Evolutionary conservation across 1,284 basidiomycete genomes (phyloP).

Genomic region (Ceratobasidium sp.): DNA sequence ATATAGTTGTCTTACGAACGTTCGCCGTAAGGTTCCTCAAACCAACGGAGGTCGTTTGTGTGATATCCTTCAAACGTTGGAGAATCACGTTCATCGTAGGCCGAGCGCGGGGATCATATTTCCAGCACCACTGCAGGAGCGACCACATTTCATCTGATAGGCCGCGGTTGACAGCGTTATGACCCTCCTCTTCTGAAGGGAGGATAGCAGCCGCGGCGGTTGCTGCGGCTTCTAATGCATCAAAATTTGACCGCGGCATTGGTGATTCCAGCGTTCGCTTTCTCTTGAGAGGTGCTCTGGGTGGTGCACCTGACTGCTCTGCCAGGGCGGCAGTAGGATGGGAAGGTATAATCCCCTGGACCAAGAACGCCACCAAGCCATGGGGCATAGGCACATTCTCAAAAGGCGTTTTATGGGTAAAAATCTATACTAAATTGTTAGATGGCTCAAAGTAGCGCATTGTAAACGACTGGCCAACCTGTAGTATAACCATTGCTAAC

Average conservation of each 20-base stretch:
- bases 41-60: conserved; percentile 3
- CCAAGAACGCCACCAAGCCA: conserved; percentile 28
- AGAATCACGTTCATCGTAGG: conserved; percentile 28
- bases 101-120: conserved; percentile 35
- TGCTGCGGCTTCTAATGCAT: conserved; percentile 9
- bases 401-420: conserved; percentile 41
- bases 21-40: conserved; percentile 29
- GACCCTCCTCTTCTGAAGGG: conserved; percentile 30
- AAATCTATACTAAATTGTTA: conserved; percentile 5
- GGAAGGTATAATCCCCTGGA: conserved; percentile 25
- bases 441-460: neutral
- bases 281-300: neutral
- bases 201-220: neutral
- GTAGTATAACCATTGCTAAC: conserved; percentile 30
- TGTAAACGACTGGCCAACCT: conserved; percentile 4
- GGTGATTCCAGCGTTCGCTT: conserved; percentile 1
- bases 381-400: conserved; percentile 32
- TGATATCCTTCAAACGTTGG: conserved; percentile 26
- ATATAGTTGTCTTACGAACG: conserved; percentile 28
- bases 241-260: neutral
- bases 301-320: neutral
- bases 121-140: conserved; percentile 36
- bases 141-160: conserved; percentile 39
- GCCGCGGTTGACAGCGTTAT: conserved; percentile 27
- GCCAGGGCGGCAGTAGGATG: conserved; percentile 2